Evolutionary conservation across 1,139 yeast genomes (phyloP), one percentile per base, ranked within the genome.

Genomic region (Zygosaccharomyces sapae): DNA sequence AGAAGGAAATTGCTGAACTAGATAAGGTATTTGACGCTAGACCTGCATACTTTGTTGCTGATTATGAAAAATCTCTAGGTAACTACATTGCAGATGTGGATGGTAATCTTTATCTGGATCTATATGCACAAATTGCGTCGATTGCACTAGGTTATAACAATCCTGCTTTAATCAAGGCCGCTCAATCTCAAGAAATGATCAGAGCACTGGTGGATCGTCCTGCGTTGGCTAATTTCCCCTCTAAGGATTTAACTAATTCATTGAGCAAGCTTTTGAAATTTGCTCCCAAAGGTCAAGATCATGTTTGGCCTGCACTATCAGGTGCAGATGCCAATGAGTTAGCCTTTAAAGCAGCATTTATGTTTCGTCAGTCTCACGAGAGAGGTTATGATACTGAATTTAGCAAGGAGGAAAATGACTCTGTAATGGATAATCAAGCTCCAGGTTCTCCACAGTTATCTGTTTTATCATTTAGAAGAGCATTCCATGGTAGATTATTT

Each of bases 261-360:
- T 68, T 83, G 58, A 67, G 71, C 49, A 75, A 79, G 25, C 77
- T 86, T 29, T 71, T 83, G 45, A 71, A 79, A 56, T 85, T 81
- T 48, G 88, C 89, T 34, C 90, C 89, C 53, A 76, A 79, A 50
- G 87, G 88, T 10, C 76, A 80, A 68, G 66, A 68, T 49, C 74
- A 75, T 56, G 80, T 83, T 33, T 82, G 88, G 85, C 79, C 84
- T 24, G 84, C 86, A 10, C 73, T 81, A 43, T 76, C 83, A 38
- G 89, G 90, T 45, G 81, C 88, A 2, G 85, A 81, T 66, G 89
- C 90, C 48, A 83, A 83, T 61, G 90, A 83, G 67, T 75, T 83
- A 53, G 89, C 90, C 3, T 83, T 74, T 69, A 83, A 83, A 64
- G 89, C 89, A 18, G 89, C 89, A 4, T 82, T 82, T 61, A 81